A percentile compares a stretch with the other conserved stretches of the same genome.
phyloP scores from a whole-genome alignment of 805 yeast genomes.

The Tetrapisispora iriomotensis region DNA sequence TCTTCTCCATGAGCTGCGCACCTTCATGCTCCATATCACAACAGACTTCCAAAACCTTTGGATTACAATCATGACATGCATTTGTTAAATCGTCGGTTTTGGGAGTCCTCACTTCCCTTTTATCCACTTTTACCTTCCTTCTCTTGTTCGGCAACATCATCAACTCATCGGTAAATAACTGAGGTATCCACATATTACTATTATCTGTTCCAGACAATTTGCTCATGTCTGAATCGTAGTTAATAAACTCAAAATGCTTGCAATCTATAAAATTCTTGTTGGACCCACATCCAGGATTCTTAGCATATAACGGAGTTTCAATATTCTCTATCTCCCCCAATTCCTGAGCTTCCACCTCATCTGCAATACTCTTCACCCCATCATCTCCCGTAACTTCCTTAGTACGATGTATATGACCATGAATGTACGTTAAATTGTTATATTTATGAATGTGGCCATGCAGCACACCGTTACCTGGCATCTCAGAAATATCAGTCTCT shows the following conservation, averaged over 20 bases:
- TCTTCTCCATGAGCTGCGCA: too few species aligned
- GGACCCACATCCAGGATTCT: neutral
- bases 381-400: neutral
- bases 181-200: neutral
- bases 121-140: neutral
- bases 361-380: too few species aligned
- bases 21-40: conserved; percentile 30
- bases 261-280: conserved; percentile 22
- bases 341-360: neutral
- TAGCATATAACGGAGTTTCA: neutral
- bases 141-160: conserved; percentile 1
- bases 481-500: neutral
- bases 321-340: neutral
- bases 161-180: neutral
- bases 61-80: conserved; percentile 25
- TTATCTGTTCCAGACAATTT: neutral
- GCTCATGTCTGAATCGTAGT: conserved; percentile 21
- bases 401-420: conserved; percentile 52
- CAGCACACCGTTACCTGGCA: conserved; percentile 39
- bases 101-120: neutral
- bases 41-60: conserved; percentile 34
- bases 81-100: too few species aligned
- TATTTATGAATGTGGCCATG: conserved; percentile 62
- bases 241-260: conserved; percentile 35
- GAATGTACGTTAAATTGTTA: conserved; percentile 51